Evolutionary conservation across 2,329 filamentous ascomycete species (phyloP).

Genomic region (Fusarium acutatum): DNA sequence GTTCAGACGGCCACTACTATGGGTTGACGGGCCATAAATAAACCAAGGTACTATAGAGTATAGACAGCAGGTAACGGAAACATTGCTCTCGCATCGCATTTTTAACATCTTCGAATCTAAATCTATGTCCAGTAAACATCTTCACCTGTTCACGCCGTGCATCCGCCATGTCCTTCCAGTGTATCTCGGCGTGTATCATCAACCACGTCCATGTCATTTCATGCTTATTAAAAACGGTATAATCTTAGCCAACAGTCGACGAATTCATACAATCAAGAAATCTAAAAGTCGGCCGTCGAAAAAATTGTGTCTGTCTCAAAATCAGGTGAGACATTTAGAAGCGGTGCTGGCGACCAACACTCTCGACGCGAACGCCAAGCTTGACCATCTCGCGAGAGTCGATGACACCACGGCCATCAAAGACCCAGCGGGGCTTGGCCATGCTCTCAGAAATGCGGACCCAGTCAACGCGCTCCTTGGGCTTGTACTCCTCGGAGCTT

Average conservation of each 20-base stretch:
- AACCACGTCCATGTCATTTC: slow-evolving; percentile 41
- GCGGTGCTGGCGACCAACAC: slow-evolving; percentile 58
- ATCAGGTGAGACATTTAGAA: slow-evolving; percentile 42
- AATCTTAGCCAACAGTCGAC: slow-evolving; percentile 39
- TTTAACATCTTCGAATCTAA: slow-evolving; percentile 39
- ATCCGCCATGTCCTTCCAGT: slow-evolving; percentile 24
- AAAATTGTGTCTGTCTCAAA: slow-evolving; percentile 11
- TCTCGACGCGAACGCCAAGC: slow-evolving; percentile 62
- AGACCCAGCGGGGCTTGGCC: slow-evolving; percentile 64
- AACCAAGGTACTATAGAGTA: background rate
- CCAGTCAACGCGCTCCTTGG: slow-evolving; percentile 62
- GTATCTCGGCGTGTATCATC: slow-evolving; percentile 37
- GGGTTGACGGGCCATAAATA: background rate
- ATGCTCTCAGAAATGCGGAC: slow-evolving; percentile 58
- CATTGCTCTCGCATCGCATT: slow-evolving; percentile 35
- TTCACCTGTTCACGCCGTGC: slow-evolving; percentile 31
- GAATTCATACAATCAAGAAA: slow-evolving; percentile 41
- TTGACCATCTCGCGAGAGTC: slow-evolving; percentile 57
- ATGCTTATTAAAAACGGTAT: slow-evolving; percentile 47
- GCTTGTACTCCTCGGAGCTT: slow-evolving; percentile 54
- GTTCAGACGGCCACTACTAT: background rate
- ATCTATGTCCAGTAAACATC: slow-evolving; percentile 37
- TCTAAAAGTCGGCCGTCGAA: slow-evolving; percentile 33
- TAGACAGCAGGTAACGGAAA: slow-evolving; percentile 5
- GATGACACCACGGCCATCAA: slow-evolving; percentile 65